phyloP scores from a whole-genome alignment of 805 yeast species.

The Suhomyces faveliae region DNA sequence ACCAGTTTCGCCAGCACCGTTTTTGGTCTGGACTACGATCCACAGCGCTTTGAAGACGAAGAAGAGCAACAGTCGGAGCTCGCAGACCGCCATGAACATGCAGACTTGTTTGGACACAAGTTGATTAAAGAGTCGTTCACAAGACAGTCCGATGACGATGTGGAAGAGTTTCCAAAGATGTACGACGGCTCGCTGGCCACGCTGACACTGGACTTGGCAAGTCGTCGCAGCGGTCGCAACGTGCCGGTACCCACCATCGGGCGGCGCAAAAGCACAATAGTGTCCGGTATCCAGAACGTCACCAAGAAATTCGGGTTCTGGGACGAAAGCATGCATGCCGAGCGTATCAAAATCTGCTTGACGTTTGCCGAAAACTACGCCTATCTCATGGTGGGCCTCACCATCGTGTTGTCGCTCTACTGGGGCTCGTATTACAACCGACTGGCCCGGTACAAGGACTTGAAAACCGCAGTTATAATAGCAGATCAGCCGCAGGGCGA shows the following conservation, averaged over 20 bases:
- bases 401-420: slow-evolving; percentile 26
- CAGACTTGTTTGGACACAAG: slow-evolving; percentile 13
- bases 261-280: slow-evolving; percentile 24
- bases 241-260: too few relatives aligned
- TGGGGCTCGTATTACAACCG: slow-evolving; percentile 33
- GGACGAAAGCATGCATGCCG: slow-evolving; percentile 27
- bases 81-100: slow-evolving; percentile 5
- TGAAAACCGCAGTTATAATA: slow-evolving; percentile 25
- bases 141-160: neutral
- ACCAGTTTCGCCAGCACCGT: neutral
- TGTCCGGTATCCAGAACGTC: slow-evolving; percentile 18
- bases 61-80: slow-evolving; percentile 6
- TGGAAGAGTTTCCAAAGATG: neutral
- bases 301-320: slow-evolving; percentile 25
- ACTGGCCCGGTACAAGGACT: slow-evolving; percentile 16
- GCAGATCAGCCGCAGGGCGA: slow-evolving; percentile 24
- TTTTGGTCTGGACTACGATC: neutral
- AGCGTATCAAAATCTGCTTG: slow-evolving; percentile 19
- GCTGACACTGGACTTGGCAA: too few relatives aligned
- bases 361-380: slow-evolving; percentile 25
- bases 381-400: slow-evolving; percentile 22
- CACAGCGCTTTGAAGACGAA: neutral
- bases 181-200: slow-evolving; percentile 1
- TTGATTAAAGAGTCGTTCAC: slow-evolving; percentile 8
- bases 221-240: too few relatives aligned